Conservation (phyloP, 495 filamentous ascomycete species). For the Penicillium nucicola region DNA sequence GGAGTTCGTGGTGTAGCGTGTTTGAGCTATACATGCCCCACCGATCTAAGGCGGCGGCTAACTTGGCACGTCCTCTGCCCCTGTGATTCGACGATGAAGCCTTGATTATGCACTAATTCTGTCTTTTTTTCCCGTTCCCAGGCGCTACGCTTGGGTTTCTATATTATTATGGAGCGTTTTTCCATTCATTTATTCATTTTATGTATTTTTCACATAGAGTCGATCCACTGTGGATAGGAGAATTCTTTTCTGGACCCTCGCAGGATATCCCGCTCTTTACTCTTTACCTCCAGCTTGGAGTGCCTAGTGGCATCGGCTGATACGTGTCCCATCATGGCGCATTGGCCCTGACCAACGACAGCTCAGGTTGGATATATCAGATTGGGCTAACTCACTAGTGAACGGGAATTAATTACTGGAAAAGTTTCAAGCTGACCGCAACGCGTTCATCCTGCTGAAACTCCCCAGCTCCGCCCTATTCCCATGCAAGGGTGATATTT, state of each 20-base stretch:
- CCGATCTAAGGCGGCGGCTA: conserved; percentile 18
- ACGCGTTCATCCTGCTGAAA: conserved; percentile 20
- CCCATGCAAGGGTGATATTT: conserved; percentile 20
- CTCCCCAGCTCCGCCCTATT: conserved; percentile 7
- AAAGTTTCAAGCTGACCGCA: background rate
- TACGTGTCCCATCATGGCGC: conserved; percentile 5
- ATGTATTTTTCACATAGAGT: background rate
- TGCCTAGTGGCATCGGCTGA: background rate
- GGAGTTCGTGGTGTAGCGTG: conserved; percentile 28
- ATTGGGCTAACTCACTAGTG: no score
- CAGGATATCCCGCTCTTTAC: background rate
- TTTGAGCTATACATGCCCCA: conserved; percentile 27
- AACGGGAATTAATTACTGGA: no score
- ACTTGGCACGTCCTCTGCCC: conserved; percentile 9
- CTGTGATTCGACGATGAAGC: background rate
- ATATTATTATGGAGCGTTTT: no score
- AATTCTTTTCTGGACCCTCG: background rate
- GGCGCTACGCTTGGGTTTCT: background rate
- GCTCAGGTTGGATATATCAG: conserved; percentile 36
- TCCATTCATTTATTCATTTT: no score
- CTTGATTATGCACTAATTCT: background rate
- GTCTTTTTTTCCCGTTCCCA: background rate
- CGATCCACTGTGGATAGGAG: background rate
- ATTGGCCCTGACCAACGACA: conserved; percentile 28
- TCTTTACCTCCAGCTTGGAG: background rate